phyloP scores from a whole-genome alignment of 1,139 yeast genomes.

The Candida sanyaensis region DNA sequence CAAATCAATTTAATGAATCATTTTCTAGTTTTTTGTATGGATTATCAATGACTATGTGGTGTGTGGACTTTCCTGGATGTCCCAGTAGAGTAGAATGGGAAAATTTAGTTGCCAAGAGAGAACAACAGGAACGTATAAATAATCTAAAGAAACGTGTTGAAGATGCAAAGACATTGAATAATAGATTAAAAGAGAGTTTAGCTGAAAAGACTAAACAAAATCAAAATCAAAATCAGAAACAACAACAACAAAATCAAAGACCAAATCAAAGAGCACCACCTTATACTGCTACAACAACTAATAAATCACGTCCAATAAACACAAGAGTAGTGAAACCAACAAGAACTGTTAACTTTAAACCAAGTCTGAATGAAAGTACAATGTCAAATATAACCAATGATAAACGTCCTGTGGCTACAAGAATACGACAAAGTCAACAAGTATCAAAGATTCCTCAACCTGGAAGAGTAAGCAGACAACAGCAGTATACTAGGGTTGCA shows the following conservation, averaged over 20 bases:
- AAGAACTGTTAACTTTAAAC: slow-evolving; percentile 2
- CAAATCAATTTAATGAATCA: slow-evolving; percentile 59
- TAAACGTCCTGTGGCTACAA: neutral
- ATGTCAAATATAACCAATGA: neutral
- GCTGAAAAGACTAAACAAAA: slow-evolving; percentile 9
- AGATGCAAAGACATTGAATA: slow-evolving; percentile 27
- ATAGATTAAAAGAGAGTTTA: slow-evolving; percentile 26
- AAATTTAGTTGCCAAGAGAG: slow-evolving; percentile 26
- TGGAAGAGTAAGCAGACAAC: slow-evolving; percentile 2
- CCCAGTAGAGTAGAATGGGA: slow-evolving; percentile 42
- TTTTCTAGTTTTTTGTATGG: slow-evolving; percentile 65
- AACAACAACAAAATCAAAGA: too few species aligned
- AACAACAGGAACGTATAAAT: slow-evolving; percentile 26
- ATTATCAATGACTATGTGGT: slow-evolving; percentile 64
- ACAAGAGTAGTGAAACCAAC: neutral
- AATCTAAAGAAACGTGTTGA: slow-evolving; percentile 23
- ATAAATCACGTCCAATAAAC: neutral
- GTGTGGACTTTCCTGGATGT: slow-evolving; percentile 56
- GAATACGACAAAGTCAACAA: slow-evolving; percentile 13
- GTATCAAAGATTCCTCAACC: slow-evolving; percentile 19
- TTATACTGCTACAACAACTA: neutral
- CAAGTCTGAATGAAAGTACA: slow-evolving; percentile 1
- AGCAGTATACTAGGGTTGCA: neutral
- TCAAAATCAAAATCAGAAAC: too few species aligned
- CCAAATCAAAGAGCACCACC: neutral